Conservation (phyloP, 192 early-diverging fungal genomes). For the Coemansia sp. region DNA sequence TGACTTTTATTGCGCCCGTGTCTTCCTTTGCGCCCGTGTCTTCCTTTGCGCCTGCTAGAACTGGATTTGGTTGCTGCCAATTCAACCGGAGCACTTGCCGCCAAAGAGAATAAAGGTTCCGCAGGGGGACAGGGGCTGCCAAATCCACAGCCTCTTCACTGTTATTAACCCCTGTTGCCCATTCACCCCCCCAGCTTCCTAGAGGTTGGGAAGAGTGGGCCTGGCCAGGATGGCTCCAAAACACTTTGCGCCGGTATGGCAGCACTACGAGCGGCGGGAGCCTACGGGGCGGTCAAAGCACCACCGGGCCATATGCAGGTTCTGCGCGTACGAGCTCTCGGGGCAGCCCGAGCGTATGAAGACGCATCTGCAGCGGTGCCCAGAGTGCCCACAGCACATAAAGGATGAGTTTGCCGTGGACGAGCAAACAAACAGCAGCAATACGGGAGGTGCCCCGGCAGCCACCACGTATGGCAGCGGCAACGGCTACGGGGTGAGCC, state of each 20-base stretch:
- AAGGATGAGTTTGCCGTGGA: slow-evolving; percentile 33
- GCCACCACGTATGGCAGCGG: neutral
- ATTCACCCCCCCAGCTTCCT: too few species aligned
- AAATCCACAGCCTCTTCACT: too few species aligned
- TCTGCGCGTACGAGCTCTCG: slow-evolving; percentile 44
- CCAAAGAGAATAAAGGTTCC: too few species aligned
- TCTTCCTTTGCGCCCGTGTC: too few species aligned
- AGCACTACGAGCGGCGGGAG: slow-evolving; percentile 47
- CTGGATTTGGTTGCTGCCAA: too few species aligned
- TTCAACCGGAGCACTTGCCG: too few species aligned
- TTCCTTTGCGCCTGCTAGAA: too few species aligned
- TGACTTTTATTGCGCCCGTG: too few species aligned
- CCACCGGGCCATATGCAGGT: slow-evolving; percentile 46
- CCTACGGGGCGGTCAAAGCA: slow-evolving; percentile 48
- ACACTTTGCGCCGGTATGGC: slow-evolving; percentile 49
- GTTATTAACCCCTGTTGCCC: too few species aligned
- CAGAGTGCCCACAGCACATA: slow-evolving; percentile 21
- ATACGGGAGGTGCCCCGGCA: neutral
- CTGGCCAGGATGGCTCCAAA: slow-evolving; percentile 47
- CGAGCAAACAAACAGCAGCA: slow-evolving; percentile 5
- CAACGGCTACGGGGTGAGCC: slow-evolving; percentile 4
- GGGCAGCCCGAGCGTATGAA: slow-evolving; percentile 50
- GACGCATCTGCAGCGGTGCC: slow-evolving; percentile 42
- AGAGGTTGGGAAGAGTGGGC: too few species aligned
- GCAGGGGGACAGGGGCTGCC: too few species aligned